phyloP scores from a whole-genome alignment of 305 asterid genomes.

The Plantago lanceolata region DNA sequence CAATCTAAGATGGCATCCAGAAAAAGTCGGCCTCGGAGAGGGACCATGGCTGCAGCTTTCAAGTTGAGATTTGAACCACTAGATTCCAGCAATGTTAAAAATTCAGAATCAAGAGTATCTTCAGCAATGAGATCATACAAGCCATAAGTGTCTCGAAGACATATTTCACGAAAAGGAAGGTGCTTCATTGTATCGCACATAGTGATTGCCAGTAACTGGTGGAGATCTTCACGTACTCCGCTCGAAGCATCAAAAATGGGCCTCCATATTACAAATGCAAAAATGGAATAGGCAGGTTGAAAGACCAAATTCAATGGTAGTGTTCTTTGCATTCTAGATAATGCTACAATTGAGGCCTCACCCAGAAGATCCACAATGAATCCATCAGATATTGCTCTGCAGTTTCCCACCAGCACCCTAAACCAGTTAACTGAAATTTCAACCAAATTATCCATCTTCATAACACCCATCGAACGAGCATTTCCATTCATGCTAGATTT shows the following conservation, averaged over 20 bases:
- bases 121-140: conserved; percentile 65
- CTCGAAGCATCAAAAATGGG: conserved; percentile 52
- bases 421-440: conserved; percentile 95
- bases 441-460: conserved; percentile 65
- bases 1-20: conserved; percentile 82
- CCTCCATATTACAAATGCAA: conserved; percentile 80
- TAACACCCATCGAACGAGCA: conserved; percentile 60
- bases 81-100: conserved; percentile 69
- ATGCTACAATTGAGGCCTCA: conserved; percentile 78
- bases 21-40: conserved; percentile 91
- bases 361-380: conserved; percentile 82
- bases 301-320: conserved; percentile 67
- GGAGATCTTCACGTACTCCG: conserved; percentile 75
- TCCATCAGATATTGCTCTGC: conserved; percentile 86
- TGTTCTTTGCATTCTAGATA: conserved; percentile 77
- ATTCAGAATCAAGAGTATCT: conserved; percentile 74
- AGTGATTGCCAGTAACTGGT: conserved; percentile 50
- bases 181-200: conserved; percentile 81
- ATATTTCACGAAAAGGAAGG: conserved; percentile 86
- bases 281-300: conserved; percentile 85
- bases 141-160: conserved; percentile 75
- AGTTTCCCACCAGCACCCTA: conserved; percentile 96
- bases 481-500: conserved; percentile 79
- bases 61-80: conserved; percentile 52
- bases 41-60: conserved; percentile 77